Conservation (phyloP, 2,329 filamentous ascomycete species). For the Rutstroemia sp. region DNA sequence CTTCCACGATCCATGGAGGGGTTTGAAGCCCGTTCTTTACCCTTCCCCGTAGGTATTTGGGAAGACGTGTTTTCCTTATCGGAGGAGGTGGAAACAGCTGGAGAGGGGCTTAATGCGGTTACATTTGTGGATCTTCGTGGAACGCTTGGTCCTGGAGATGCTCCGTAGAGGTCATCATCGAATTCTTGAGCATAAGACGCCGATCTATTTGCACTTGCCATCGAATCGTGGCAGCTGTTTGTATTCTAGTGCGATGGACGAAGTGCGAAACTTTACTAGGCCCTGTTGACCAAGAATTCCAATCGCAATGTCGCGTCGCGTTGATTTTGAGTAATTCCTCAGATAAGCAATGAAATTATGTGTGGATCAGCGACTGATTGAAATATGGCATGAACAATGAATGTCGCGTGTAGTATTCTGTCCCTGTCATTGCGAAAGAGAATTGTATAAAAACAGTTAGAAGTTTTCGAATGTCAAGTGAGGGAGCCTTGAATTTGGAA, state of each 20-base stretch:
- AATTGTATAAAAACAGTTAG: too few species aligned
- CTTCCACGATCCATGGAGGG: slow-evolving; percentile 31
- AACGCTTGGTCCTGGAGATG: slow-evolving; percentile 23
- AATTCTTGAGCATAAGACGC: not conserved
- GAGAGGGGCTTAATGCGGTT: slow-evolving; percentile 22
- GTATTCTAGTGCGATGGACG: not conserved
- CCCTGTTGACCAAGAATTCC: too few species aligned
- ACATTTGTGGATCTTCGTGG: slow-evolving; percentile 16
- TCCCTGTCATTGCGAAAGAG: too few species aligned
- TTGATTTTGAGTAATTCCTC: too few species aligned
- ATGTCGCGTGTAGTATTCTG: too few species aligned
- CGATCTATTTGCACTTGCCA: not conserved
- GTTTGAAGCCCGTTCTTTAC: slow-evolving; percentile 30
- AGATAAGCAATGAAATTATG: too few species aligned
- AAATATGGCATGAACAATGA: too few species aligned
- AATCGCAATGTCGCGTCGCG: too few species aligned
- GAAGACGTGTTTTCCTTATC: slow-evolving; percentile 41
- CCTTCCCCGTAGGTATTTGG: slow-evolving; percentile 32
- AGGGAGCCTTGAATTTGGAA: too few species aligned
- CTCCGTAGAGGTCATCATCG: slow-evolving; percentile 27
- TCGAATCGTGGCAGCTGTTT: not conserved
- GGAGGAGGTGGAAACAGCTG: slow-evolving; percentile 33
- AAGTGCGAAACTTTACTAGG: not conserved
- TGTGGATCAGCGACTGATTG: too few species aligned
- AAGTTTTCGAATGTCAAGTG: too few species aligned